A percentile compares a stretch with the other conserved stretches of the same genome.
Conservation (phyloP, 176 grass and related monocot genomes). For the Miscanthus lutarioriparius region DNA sequence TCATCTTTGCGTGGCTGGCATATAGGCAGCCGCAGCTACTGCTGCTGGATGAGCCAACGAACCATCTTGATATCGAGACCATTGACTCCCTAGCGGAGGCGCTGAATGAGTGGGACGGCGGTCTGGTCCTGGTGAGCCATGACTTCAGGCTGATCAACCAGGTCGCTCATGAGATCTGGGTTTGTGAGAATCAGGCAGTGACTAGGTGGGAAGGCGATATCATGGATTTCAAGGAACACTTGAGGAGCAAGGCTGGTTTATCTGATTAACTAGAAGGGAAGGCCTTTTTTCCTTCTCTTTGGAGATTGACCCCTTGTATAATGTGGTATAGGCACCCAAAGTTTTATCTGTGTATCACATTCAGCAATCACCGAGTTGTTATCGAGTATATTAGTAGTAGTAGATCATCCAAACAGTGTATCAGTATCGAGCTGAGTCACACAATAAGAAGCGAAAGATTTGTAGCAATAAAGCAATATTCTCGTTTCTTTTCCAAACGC, state of each 20-base stretch:
- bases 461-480: neutral
- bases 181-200: slow-evolving; percentile 86
- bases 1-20: slow-evolving; percentile 93
- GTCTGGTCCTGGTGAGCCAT: slow-evolving; percentile 91
- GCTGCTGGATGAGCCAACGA: slow-evolving; percentile 82
- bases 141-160: slow-evolving; percentile 99
- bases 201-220: slow-evolving; percentile 94
- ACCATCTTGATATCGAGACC: slow-evolving; percentile 96
- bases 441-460: neutral
- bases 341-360: neutral
- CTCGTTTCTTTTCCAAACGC: neutral
- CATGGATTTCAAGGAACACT: slow-evolving; percentile 89
- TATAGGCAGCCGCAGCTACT: slow-evolving; percentile 81
- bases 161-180: slow-evolving; percentile 98
- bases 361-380: neutral
- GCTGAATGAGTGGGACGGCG: slow-evolving; percentile 91
- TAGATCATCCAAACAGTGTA: neutral
- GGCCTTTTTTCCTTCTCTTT: neutral
- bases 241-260: slow-evolving; percentile 74
- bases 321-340: neutral
- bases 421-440: too few species aligned
- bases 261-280: slow-evolving; percentile 38
- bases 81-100: slow-evolving; percentile 93
- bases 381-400: neutral
- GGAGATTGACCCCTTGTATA: neutral